Percentiles rank a stretch among this genome's conserved stretches.
Conservation (phyloP, 2,329 filamentous ascomycete genomes). For the Cryphonectria japonica region DNA sequence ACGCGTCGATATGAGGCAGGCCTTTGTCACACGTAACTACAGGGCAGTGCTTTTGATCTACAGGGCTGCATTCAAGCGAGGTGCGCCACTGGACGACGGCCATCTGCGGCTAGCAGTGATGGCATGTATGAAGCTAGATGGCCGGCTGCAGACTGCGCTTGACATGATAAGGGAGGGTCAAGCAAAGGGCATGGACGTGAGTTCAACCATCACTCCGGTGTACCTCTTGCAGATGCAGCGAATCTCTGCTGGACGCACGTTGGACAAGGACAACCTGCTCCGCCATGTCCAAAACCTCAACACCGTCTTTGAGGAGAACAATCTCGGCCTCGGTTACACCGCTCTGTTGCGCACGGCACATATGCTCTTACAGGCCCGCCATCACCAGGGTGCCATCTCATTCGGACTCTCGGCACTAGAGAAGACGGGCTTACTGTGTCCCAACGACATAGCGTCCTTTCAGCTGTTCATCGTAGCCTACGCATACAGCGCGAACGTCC, state of each 20-base stretch:
- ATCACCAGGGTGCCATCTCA: conserved; percentile 35
- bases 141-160: conserved; percentile 40
- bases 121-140: conserved; percentile 43
- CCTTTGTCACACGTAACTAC: conserved; percentile 17
- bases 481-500: conserved; percentile 34
- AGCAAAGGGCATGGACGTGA: conserved; percentile 47
- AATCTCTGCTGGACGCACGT: conserved; percentile 35
- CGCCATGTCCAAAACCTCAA: conserved; percentile 33
- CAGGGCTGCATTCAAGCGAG: conserved; percentile 39
- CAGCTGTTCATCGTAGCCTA: conserved; percentile 37
- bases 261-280: conserved; percentile 31
- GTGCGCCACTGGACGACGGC: conserved; percentile 43
- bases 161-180: conserved; percentile 46
- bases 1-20: conserved; percentile 26
- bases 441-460: conserved; percentile 40
- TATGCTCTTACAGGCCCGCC: conserved; percentile 35
- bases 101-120: conserved; percentile 54
- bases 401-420: conserved; percentile 37
- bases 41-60: conserved; percentile 40
- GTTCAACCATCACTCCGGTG: conserved; percentile 44
- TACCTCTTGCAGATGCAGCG: conserved; percentile 43
- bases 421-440: conserved; percentile 22
- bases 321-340: conserved; percentile 33
- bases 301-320: conserved; percentile 31
- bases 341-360: conserved; percentile 39